phyloP scores from a whole-genome alignment of 2,329 filamentous ascomycete genomes.

The Ophiostoma sp. region DNA sequence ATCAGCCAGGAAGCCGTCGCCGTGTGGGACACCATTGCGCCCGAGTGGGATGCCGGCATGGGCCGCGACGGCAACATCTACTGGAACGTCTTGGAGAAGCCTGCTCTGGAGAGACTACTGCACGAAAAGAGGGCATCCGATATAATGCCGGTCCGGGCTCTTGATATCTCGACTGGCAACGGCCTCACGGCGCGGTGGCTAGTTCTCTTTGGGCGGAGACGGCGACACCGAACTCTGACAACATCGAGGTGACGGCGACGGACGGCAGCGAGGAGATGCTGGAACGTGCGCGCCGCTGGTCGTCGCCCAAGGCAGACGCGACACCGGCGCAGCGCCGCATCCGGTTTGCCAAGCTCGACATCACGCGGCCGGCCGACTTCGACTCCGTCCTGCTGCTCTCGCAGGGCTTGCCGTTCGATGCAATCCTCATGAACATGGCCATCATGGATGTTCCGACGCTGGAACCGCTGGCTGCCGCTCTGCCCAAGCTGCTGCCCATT shows the following conservation, averaged over 20 bases:
- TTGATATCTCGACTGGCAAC: constrained; percentile 1
- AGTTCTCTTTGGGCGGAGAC: not conserved
- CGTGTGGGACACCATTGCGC: constrained; percentile 40
- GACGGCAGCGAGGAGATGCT: not conserved
- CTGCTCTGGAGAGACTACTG: constrained; percentile 37
- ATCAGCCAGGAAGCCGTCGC: constrained; percentile 28
- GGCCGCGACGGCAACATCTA: constrained; percentile 41
- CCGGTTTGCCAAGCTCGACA: not conserved
- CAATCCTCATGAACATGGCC: constrained; percentile 46
- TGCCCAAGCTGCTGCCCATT: constrained; percentile 39
- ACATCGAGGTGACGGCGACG: not conserved
- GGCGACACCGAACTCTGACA: not conserved
- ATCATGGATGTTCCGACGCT: constrained; percentile 44
- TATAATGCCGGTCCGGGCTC: not conserved
- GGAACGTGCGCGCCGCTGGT: not conserved
- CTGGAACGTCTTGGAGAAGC: constrained; percentile 40
- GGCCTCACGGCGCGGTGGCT: not conserved
- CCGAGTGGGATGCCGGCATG: constrained; percentile 40
- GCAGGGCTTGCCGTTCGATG: constrained; percentile 34
- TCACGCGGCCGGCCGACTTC: not conserved
- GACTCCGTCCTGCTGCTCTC: not conserved
- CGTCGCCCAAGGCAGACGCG: not conserved
- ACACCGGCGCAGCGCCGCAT: not conserved
- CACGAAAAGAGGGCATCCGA: not conserved
- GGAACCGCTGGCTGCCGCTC: constrained; percentile 38